phyloP scores from a whole-genome alignment of 2,329 filamentous ascomycete genomes.

The Botrytis porri region DNA sequence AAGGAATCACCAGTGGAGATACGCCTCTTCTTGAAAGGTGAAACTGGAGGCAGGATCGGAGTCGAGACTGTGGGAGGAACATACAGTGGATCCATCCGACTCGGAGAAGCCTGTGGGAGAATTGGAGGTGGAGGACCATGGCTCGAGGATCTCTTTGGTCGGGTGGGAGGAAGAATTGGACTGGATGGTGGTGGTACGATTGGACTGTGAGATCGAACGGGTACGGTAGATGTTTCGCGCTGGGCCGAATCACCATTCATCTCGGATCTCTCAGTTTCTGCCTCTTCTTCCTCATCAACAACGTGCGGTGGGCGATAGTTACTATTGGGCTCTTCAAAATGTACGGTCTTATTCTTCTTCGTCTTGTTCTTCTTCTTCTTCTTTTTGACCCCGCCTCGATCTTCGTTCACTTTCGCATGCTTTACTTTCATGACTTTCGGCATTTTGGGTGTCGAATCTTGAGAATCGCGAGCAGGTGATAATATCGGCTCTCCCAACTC shows the following conservation, averaged over 20 bases:
- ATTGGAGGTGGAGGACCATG: background rate
- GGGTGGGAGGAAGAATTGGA: background rate
- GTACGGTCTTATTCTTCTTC: background rate
- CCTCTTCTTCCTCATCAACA: background rate
- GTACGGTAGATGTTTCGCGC: background rate
- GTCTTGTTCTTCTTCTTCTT: background rate
- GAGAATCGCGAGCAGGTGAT: background rate
- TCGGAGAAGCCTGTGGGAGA: conserved; percentile 2
- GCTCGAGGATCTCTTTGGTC: background rate
- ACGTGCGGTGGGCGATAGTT: background rate
- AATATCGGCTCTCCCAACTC: conserved; percentile 1
- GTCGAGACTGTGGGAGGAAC: background rate
- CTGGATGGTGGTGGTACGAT: background rate
- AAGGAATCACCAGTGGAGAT: background rate
- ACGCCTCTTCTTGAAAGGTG: conserved; percentile 6
- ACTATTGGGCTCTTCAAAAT: background rate
- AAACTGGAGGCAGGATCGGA: conserved; percentile 9
- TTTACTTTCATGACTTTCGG: background rate
- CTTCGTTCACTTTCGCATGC: background rate
- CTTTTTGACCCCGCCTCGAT: background rate
- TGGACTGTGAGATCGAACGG: background rate
- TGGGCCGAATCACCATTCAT: background rate
- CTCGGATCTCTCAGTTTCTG: background rate
- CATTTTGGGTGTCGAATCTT: background rate
- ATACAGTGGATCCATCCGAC: background rate